These are phyloP conservation scores for Fusarium oligoseptatum DNA, from an alignment of 2,329 filamentous ascomycete genomes.

Conservation along the genomic window DNA sequence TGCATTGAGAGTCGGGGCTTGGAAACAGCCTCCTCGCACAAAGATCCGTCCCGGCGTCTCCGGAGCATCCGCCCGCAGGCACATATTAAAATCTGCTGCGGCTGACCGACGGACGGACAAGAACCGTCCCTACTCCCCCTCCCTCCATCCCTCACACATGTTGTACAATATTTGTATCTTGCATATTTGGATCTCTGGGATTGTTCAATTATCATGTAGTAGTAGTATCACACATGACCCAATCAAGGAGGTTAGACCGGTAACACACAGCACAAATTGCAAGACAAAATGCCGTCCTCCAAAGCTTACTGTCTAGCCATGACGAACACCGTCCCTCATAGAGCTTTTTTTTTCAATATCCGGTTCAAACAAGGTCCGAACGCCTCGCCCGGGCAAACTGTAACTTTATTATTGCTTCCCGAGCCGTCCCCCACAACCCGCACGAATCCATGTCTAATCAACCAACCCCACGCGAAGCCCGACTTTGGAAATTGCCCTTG, in stretches of 20 bases:
- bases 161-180: conserved; percentile 25
- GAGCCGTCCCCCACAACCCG: background rate
- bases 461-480: background rate
- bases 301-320: background rate
- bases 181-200: background rate
- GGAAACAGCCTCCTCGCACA: background rate
- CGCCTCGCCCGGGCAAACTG: background rate
- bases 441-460: background rate
- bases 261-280: background rate
- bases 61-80: background rate
- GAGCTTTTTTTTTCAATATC: background rate
- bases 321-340: background rate
- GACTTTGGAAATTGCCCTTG: conserved; percentile 32
- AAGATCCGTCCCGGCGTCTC: background rate
- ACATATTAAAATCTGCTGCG: background rate
- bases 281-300: background rate
- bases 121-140: background rate
- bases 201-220: background rate
- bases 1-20: background rate
- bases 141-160: background rate
- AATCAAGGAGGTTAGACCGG: background rate
- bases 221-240: background rate
- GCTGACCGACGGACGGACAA: background rate
- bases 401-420: background rate
- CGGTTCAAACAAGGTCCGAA: background rate